These are phyloP conservation scores for Fusarium nurragi DNA, from an alignment of 2,329 filamentous ascomycete species.

Conservation along the genomic window DNA sequence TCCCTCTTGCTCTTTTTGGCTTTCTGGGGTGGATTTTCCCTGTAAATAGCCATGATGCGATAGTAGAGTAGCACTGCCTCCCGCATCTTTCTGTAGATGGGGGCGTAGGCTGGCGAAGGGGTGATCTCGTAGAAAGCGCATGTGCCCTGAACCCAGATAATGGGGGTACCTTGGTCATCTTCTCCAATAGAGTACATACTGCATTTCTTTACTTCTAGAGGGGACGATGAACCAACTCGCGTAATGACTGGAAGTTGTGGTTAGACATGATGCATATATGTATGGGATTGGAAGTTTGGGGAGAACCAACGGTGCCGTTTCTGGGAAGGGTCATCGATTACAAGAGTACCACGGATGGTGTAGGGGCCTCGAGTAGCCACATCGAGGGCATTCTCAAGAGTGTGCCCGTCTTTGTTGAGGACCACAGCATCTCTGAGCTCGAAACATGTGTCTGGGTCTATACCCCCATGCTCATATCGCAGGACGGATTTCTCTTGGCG, in stretches of 20 bases:
- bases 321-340: constrained; percentile 57
- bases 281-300: not conserved
- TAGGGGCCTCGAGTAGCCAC: constrained; percentile 69
- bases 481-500: constrained; percentile 50
- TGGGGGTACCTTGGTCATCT: constrained; percentile 59
- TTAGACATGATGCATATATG: constrained; percentile 25
- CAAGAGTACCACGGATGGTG: constrained; percentile 66
- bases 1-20: constrained; percentile 45
- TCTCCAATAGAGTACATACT: constrained; percentile 63
- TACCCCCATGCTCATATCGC: constrained; percentile 38
- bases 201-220: constrained; percentile 65
- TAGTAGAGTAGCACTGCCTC: constrained; percentile 73
- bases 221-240: constrained; percentile 44
- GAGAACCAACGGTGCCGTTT: constrained; percentile 50
- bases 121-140: constrained; percentile 76
- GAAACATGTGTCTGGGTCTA: constrained; percentile 67
- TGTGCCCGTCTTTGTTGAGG: constrained; percentile 61
- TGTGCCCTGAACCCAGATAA: constrained; percentile 68
- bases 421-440: constrained; percentile 69
- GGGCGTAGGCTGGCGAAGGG: constrained; percentile 65
- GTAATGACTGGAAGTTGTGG: constrained; percentile 45
- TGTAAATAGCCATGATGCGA: constrained; percentile 67
- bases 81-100: constrained; percentile 67
- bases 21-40: constrained; percentile 45
- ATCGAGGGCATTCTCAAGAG: constrained; percentile 68